phyloP scores from a whole-genome alignment of 208 protist species.

The Leishmania tarentolae region DNA sequence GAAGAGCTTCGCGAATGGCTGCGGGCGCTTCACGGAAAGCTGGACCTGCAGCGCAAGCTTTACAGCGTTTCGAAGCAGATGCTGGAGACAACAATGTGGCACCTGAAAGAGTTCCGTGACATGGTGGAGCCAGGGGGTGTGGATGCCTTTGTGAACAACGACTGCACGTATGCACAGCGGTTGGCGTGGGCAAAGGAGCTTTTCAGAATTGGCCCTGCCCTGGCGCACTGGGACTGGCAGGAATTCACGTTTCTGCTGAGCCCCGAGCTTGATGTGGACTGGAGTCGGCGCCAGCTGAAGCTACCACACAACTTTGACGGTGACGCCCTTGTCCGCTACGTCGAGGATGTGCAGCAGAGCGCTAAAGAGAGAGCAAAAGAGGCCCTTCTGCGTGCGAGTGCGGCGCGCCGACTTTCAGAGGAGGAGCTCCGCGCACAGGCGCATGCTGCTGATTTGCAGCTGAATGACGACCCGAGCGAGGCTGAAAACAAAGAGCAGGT shows the following conservation, averaged over 20 bases:
- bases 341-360: conserved; percentile 82
- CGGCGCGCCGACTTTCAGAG: conserved; percentile 42
- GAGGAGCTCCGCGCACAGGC: conserved; percentile 45
- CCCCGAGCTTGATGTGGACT: conserved; percentile 83
- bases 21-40: conserved; percentile 64
- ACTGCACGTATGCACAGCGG: conserved; percentile 90
- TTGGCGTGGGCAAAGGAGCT: conserved; percentile 90
- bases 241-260: conserved; percentile 88
- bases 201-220: conserved; percentile 71
- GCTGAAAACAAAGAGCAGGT: not conserved
- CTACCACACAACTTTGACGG: conserved; percentile 91
- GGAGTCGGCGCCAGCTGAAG: conserved; percentile 58
- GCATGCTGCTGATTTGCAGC: conserved; percentile 64
- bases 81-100: conserved; percentile 91
- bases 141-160: conserved; percentile 84
- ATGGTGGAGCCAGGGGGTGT: conserved; percentile 81
- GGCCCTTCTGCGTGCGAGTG: conserved; percentile 67
- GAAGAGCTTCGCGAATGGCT: conserved; percentile 74
- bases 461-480: conserved; percentile 20
- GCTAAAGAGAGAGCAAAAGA: conserved; percentile 64
- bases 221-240: conserved; percentile 89
- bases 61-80: conserved; percentile 87
- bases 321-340: conserved; percentile 82
- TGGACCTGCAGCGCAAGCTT: conserved; percentile 79
- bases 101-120: conserved; percentile 84